Evolutionary conservation across 257 asterid genomes (phyloP), one percentile per base, ranked within the genome.

Genomic region (Nyctanthes arbortristis): DNA sequence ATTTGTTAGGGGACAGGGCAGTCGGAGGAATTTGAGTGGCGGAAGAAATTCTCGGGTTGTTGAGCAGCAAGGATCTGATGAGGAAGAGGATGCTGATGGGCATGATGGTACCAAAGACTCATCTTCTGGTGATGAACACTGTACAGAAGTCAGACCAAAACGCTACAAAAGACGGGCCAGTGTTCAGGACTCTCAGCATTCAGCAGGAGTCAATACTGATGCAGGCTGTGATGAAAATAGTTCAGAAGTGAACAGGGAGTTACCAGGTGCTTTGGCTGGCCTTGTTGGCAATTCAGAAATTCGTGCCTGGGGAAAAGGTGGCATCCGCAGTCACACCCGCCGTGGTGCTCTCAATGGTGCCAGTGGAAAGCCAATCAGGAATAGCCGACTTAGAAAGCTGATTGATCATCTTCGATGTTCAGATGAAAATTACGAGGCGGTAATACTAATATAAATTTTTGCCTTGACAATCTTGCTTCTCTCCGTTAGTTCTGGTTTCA

Each of bases 271-370:
- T 60, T 80, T 90, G 11, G 82, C 79, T 69, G 89, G 88, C 32
- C 83, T 83, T 70, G 69, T 78, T 67, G 93, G 89, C 66, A 55
- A 84, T 72, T 56, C 88, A 68, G 96, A 91, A 70, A 83, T 88
- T 77, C 84, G 88, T 66, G 88, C 89, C 68, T 93, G 99, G 99
- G 99, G 97, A 75, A 86, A 85, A 80, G 95, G 93, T 59, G 91
- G 99, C 80, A 68, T 85, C 80, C 96, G 97, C 18, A 91, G 93
- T 82, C 81, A 79, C 73, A 79, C 75, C 61, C 82, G 97, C 40
- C 92, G 88, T 72, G 92, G 90, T 69, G 84, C 87, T 49, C 71
- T 64, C 20, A 61, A 83, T 72, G 87, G 92, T 75, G 75, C 88
- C 62, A 75, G 65, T 65, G 83, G 86, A 73, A 89, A 75, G 78